A percentile compares a stretch with the other conserved stretches of the same genome.
Evolutionary conservation across 2,329 filamentous ascomycete genomes (phyloP).

Genomic region (Fusarium musae): DNA sequence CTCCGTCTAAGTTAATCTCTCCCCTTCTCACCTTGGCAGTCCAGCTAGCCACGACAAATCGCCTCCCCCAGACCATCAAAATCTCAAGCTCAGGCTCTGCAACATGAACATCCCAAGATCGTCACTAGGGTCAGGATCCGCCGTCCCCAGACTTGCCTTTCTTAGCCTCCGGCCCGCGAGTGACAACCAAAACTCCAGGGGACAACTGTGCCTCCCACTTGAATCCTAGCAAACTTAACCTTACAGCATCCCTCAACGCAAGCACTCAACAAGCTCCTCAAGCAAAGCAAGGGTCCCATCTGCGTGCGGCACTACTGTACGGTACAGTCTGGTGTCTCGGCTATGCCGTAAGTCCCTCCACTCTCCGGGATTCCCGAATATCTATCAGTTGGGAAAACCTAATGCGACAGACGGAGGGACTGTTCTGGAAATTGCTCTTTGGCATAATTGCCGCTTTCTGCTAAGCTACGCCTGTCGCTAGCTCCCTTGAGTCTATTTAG

Average conservation of each 20-base stretch:
- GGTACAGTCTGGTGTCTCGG: conserved; percentile 21
- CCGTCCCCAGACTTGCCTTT: conserved; percentile 18
- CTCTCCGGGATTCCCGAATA: conserved; percentile 30
- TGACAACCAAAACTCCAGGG: conserved; percentile 7
- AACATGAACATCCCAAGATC: conserved; percentile 10
- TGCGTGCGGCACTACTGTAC: conserved; percentile 13
- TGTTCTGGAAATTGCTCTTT: not conserved
- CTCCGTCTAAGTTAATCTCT: not conserved
- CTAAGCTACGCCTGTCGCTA: not conserved
- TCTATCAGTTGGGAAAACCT: not conserved
- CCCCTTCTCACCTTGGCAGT: not conserved
- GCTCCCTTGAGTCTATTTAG: conserved; percentile 5
- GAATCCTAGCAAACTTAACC: conserved; percentile 16
- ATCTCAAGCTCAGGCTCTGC: conserved; percentile 15
- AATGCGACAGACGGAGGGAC: not conserved
- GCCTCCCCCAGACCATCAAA: not conserved
- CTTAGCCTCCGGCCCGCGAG: not conserved
- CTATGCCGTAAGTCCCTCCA: conserved; percentile 26
- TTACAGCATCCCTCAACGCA: not conserved
- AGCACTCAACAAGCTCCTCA: conserved; percentile 8
- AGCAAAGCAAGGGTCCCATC: conserved; percentile 12
- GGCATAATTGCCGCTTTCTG: not conserved
- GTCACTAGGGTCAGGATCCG: conserved; percentile 23
- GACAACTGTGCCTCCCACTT: not conserved
- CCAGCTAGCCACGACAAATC: not conserved